Evolutionary conservation across 441 rosid species (phyloP), one percentile per base, ranked within the genome.

Genomic region (Pelargonium citronellum): DNA sequence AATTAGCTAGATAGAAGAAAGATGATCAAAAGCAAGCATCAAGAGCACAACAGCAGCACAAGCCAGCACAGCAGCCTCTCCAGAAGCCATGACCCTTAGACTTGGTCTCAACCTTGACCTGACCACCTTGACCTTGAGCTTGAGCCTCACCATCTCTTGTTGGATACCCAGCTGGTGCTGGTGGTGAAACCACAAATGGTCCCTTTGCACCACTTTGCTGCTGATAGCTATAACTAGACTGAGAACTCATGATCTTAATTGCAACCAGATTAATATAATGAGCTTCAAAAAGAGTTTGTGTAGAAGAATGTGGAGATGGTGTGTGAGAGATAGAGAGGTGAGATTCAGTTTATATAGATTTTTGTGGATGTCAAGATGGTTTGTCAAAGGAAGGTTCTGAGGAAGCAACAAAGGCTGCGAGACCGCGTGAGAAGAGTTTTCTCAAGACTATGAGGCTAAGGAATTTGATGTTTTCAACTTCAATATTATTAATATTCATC

Each of bases 401-500:
- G 53, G 53, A 13, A 46, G n/a, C 53, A 46, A 46, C 15, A 46
- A 47, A 37, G 41, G 41, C 41, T 37, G 41, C 41, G 60, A 53
- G 60, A 53, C 60, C 60, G 60, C 19, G 60, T 53, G 19, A 53
- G 17, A 15, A 53, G 60, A 53, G 16, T 53, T n/a, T 53, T 53
- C 20, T 53, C 6, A 47, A 47, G 55, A 47, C 55, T 47, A 47
- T 3, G 16, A 12, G 15, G 55, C 16, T 47, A 11, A 47, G 55
- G 55, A 11, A 47, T 4, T 53, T 53, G 60, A 6, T 15, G n/a
- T n/a, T 53, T 53, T 53, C 60, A 53, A 53, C 60, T 53, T 4
- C 7, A 37, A 4, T 37, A 37, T 37, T 37, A 37, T 37, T 37
- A 37, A 37, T 37, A 37, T 30, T 30, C 37, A 30, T 30, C 37